Percentiles rank a stretch among this genome's conserved stretches.
phyloP scores from a whole-genome alignment of 768 basidiomycete species.

The Termitomyces titanicus region DNA sequence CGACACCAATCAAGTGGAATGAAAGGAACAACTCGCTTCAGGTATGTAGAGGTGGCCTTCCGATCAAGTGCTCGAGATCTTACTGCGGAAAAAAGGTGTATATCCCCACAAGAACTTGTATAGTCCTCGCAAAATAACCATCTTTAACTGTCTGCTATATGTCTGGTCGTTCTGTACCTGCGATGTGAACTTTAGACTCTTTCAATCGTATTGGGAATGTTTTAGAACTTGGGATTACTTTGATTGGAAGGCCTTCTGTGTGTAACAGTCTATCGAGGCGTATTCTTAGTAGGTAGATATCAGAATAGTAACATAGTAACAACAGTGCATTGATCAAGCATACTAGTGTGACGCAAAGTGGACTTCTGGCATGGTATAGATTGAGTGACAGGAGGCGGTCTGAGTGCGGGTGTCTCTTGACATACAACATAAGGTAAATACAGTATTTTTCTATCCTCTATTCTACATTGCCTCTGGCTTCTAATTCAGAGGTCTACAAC shows the following conservation, averaged over 20 bases:
- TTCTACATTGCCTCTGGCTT: not conserved
- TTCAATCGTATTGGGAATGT: too few species aligned
- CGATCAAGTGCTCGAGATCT: not conserved
- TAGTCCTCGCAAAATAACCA: constrained; percentile 53
- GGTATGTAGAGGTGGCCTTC: constrained; percentile 37
- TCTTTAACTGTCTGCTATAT: not conserved
- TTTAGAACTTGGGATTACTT: not conserved
- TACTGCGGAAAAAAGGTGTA: constrained; percentile 54
- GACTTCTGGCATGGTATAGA: too few species aligned
- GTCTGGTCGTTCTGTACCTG: not conserved
- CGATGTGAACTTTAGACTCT: not conserved
- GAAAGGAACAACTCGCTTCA: constrained; percentile 87
- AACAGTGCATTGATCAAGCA: not conserved
- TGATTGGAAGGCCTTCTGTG: not conserved
- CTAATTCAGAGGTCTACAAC: constrained; percentile 31
- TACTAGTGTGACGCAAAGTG: not conserved
- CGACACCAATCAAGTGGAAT: constrained; percentile 89
- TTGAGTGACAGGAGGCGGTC: too few species aligned
- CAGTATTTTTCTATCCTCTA: not conserved
- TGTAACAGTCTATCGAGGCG: too few species aligned
- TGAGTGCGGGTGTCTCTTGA: not conserved
- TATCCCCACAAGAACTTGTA: constrained; percentile 61
- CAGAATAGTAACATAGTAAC: too few species aligned
- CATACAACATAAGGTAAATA: not conserved
- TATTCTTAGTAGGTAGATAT: too few species aligned